Evolutionary conservation across 1,284 basidiomycete genomes (phyloP).

Genomic region (Ceratobasidium sp.): DNA sequence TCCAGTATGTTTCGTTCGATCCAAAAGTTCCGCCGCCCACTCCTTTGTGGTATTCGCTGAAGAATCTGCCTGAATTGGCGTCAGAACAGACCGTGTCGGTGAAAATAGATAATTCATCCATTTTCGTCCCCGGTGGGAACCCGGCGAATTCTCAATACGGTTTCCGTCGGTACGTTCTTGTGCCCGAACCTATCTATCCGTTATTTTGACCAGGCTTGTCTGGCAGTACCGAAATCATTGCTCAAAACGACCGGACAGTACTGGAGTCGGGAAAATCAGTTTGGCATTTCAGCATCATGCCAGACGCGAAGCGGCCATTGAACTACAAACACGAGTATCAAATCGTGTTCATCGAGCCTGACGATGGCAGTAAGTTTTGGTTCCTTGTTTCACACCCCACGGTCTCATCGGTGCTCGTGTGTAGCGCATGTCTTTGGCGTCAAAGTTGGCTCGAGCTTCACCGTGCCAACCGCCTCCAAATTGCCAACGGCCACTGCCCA

Average conservation of each 20-base stretch:
- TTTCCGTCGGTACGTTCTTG: conserved; percentile 45
- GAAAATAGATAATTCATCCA: conserved; percentile 49
- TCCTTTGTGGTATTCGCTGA: conserved; percentile 63
- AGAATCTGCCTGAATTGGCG: conserved; percentile 47
- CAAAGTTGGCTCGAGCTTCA: conserved; percentile 55
- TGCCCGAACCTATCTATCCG: not conserved
- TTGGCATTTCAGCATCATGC: conserved; percentile 50
- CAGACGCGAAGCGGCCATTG: conserved; percentile 52
- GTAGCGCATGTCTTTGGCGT: conserved; percentile 63
- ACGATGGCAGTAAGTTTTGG: conserved; percentile 60
- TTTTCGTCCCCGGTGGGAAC: conserved; percentile 51
- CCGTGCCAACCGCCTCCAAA: conserved; percentile 60
- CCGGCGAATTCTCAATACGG: conserved; percentile 50
- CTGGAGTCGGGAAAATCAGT: conserved; percentile 49
- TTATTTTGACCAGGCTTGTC: not conserved
- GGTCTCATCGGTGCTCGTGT: not conserved
- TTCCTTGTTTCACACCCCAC: not conserved
- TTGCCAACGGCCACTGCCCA: conserved; percentile 45
- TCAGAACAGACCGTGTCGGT: conserved; percentile 64
- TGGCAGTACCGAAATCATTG: conserved; percentile 49
- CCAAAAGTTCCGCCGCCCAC: conserved; percentile 59
- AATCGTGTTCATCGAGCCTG: conserved; percentile 72
- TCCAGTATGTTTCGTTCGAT: conserved; percentile 65
- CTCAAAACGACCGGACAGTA: conserved; percentile 47
- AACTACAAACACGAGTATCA: conserved; percentile 65